phyloP scores from a whole-genome alignment of 805 yeast genomes.

The Martiniozyma abietophila region DNA sequence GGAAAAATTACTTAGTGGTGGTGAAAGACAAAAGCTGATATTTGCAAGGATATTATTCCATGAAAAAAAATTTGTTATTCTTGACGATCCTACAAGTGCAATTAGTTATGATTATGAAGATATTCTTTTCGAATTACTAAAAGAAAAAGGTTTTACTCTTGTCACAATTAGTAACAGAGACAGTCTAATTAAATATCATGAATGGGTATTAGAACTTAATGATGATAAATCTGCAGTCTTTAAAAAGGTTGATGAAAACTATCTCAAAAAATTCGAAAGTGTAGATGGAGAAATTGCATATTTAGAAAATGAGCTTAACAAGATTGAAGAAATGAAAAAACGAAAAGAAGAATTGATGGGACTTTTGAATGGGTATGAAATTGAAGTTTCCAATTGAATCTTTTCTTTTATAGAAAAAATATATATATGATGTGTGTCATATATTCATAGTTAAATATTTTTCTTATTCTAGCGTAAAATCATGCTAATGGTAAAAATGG shows the following conservation, averaged over 20 bases:
- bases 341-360: conserved; percentile 51
- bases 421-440: background rate
- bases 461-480: background rate
- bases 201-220: conserved; percentile 59
- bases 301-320: conserved; percentile 49
- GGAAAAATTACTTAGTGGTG: conserved; percentile 93
- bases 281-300: conserved; percentile 70
- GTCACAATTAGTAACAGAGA: conserved; percentile 82
- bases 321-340: conserved; percentile 48
- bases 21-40: conserved; percentile 85
- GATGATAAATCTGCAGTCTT: conserved; percentile 47
- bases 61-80: conserved; percentile 68
- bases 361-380: conserved; percentile 36
- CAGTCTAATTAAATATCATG: conserved; percentile 76
- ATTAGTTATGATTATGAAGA: conserved; percentile 87
- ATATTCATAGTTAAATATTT: background rate
- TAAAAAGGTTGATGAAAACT: conserved; percentile 23
- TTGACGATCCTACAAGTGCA: conserved; percentile 94
- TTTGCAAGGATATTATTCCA: conserved; percentile 81
- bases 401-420: background rate
- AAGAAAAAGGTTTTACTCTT: conserved; percentile 59
- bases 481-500: conserved; percentile 17
- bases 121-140: conserved; percentile 66
- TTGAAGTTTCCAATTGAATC: background rate
- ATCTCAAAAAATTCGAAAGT: conserved; percentile 37